Base-by-base conservation (phyloP, 2,329 filamentous ascomycete species). In the Corniculantispora saksenae region DNA sequence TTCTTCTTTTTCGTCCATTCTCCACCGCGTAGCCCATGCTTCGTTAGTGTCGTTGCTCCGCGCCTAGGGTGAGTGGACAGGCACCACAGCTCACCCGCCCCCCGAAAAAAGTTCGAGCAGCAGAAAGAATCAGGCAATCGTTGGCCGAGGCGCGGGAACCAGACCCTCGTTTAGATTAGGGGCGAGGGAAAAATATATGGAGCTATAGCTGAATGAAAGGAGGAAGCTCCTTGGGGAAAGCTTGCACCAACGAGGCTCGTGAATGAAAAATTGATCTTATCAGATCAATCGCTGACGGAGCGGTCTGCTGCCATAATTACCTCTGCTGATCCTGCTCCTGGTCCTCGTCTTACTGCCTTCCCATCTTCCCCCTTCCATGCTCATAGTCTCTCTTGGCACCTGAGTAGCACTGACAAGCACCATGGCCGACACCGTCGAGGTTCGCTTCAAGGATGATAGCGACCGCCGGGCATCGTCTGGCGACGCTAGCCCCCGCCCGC, bases 211-310 rank as follows among this genome's bases (percentile, higher is more conserved):
- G 47, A 27, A 32, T 32, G 38, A 19, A 43, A 54, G 35, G 47
- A n/a, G 17, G 32, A 43, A n/a, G 50, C 32, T 19, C 12, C 50
- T 35, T 12, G 35, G 40, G 23, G 25, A 55, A 23, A 17, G 15
- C 21, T 32, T 23, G 32, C 27, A 21, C 60, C 50, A 35, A 47
- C 38, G 25, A 60, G 27, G 23, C 19, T 27, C 21, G 23, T 9
- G 10, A 32, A 51, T 27, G 35, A 19, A 21, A 45, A 43, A 29
- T n/a, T 47, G 32, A 64, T 64, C 62, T 64, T 64, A 64, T 64
- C 62, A 64, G 55, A 64, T 64, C 62, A 58, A 64, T 64, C 62
- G 35, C 25, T 58, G 32, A 48, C 38, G 2, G 51, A 35, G n/a
- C 43, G 15, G n/a, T 8, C 13, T 7, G 25, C 40, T 25, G 21